phyloP scores from a whole-genome alignment of 202 grass and related monocot genomes.

The Saccharum hybrid region DNA sequence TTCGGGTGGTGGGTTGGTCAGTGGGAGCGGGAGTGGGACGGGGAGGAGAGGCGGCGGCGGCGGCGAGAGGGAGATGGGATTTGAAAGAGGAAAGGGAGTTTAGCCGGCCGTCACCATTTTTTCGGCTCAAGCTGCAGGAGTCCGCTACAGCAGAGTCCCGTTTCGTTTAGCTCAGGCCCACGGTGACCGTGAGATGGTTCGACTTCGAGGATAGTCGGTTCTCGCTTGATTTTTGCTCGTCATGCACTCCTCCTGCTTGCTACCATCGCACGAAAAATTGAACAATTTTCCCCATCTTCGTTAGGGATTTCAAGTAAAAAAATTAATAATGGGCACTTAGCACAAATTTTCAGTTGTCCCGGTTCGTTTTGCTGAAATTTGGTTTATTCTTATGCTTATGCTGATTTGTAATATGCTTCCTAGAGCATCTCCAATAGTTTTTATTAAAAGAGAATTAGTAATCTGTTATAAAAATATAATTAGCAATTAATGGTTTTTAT shows the following conservation, averaged over 20 bases:
- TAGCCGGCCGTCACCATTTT: conserved; percentile 41
- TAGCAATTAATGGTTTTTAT: no score
- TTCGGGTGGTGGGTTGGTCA: background rate
- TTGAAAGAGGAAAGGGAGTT: conserved; percentile 19
- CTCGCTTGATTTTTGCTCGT: background rate
- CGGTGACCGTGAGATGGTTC: no score
- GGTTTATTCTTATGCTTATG: no score
- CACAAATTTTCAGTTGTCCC: no score
- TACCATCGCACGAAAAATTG: background rate
- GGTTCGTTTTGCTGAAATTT: no score
- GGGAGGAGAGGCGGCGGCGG: background rate
- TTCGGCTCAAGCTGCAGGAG: conserved; percentile 1
- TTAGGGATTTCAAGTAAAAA: background rate
- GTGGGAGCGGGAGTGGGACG: background rate
- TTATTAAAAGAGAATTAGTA: no score
- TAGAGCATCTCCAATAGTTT: no score
- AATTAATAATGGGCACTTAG: background rate
- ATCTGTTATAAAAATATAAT: no score
- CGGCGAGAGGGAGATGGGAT: conserved; percentile 20
- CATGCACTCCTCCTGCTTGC: background rate
- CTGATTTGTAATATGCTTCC: no score
- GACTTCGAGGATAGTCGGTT: background rate
- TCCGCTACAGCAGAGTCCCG: background rate
- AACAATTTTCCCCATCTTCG: background rate
- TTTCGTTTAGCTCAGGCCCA: background rate